Evolutionary conservation across 192 early-diverging fungal species (phyloP).

Genomic region (Backusella circina): DNA sequence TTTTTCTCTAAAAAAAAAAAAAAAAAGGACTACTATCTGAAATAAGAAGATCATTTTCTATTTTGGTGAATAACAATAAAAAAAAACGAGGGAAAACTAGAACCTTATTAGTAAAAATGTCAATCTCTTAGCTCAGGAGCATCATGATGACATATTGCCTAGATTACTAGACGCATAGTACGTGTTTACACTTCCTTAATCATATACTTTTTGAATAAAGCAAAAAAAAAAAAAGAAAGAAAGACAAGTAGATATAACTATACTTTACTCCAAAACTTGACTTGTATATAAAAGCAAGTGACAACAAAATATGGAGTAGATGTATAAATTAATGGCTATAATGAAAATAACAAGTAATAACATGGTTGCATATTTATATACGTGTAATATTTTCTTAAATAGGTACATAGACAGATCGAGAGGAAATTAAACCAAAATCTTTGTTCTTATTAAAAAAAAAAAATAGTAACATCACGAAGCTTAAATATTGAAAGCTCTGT

Average conservation of each 20-base stretch:
- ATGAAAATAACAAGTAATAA: not conserved
- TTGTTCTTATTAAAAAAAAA: not conserved
- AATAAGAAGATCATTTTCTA: not conserved
- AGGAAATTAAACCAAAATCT: not conserved
- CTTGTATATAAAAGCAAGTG: not conserved
- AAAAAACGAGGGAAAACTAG: not conserved
- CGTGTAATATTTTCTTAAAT: not conserved
- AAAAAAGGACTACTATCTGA: not conserved
- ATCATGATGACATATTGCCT: not conserved
- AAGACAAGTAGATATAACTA: too few species aligned
- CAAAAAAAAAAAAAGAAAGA: not conserved
- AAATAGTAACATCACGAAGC: not conserved
- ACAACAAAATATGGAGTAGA: not conserved
- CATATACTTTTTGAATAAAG: not conserved
- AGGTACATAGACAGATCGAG: not conserved
- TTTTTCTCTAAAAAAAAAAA: not conserved
- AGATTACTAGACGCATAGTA: not conserved
- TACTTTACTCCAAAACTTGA: not conserved
- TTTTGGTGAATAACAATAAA: not conserved
- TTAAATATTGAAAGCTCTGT: not conserved
- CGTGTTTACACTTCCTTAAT: not conserved
- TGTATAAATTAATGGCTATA: not conserved
- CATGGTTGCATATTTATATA: not conserved
- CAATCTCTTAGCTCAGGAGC: not conserved
- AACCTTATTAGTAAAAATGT: not conserved